Conservation (phyloP, 2,329 filamentous ascomycete species). For the Fusarium sp. region DNA sequence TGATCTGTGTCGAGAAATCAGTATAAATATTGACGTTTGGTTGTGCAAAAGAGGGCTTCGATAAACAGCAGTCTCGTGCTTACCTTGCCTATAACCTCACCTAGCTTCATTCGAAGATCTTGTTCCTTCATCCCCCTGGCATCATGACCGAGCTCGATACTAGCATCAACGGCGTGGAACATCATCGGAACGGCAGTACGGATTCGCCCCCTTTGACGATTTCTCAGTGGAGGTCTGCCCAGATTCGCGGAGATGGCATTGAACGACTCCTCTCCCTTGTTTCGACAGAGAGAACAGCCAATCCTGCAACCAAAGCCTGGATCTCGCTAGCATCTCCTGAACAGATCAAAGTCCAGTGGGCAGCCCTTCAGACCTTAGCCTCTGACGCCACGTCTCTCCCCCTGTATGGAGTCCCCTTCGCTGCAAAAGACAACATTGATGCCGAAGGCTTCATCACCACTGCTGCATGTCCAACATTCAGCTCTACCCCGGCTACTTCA, state of each 20-base stretch:
- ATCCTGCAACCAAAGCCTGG: conserved; percentile 43
- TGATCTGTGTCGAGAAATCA: background rate
- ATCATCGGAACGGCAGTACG: background rate
- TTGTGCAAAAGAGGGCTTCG: background rate
- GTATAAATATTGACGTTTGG: background rate
- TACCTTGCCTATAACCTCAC: background rate
- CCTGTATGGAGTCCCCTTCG: conserved; percentile 66
- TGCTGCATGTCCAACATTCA: conserved; percentile 60
- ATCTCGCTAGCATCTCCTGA: conserved; percentile 44
- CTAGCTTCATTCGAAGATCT: background rate
- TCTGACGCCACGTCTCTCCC: conserved; percentile 47
- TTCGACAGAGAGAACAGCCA: conserved; percentile 29
- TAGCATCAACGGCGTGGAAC: background rate
- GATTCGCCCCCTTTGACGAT: conserved; percentile 27
- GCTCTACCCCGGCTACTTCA: conserved; percentile 54
- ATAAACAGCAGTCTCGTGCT: background rate
- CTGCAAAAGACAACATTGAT: conserved; percentile 66
- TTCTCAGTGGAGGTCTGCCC: conserved; percentile 41
- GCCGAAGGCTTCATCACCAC: conserved; percentile 61
- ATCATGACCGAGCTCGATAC: background rate
- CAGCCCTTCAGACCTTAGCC: conserved; percentile 10
- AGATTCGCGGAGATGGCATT: conserved; percentile 40
- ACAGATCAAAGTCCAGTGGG: conserved; percentile 40
- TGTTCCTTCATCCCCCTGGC: background rate
- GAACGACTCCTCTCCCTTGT: conserved; percentile 41